Evolutionary conservation across 1,284 basidiomycete species (phyloP).

Genomic region (Leucoagaricus sp.): DNA sequence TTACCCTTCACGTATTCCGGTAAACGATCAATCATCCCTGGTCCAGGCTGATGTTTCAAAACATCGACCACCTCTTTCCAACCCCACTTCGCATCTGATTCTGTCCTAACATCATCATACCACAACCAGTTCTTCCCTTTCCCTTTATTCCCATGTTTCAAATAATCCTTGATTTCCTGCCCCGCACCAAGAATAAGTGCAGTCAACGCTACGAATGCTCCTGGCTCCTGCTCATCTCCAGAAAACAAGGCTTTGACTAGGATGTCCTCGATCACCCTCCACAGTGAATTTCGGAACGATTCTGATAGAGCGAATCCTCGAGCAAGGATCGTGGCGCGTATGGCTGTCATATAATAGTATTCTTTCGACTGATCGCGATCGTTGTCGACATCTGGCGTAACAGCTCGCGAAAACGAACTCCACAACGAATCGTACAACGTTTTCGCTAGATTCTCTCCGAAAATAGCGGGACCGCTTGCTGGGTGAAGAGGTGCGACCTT

Average conservation of each 20-base stretch:
- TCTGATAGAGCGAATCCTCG: conserved; percentile 15
- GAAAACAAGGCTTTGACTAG: conserved; percentile 19
- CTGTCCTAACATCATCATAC: conserved; percentile 17
- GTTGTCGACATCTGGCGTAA: conserved; percentile 6
- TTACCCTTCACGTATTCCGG: conserved; percentile 14
- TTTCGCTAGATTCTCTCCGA: conserved; percentile 16
- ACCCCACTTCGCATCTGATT: conserved; percentile 15
- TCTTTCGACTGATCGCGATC: conserved; percentile 12
- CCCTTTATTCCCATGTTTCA: conserved; percentile 10
- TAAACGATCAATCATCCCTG: conserved; percentile 5
- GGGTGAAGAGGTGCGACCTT: conserved; percentile 9
- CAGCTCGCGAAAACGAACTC: conserved; percentile 13
- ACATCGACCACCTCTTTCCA: conserved; percentile 17
- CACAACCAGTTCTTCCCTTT: conserved; percentile 16
- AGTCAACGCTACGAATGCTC: conserved; percentile 14
- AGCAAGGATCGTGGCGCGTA: conserved; percentile 16
- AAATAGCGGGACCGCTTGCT: conserved; percentile 12
- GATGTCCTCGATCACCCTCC: conserved; percentile 18
- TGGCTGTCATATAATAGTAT: conserved; percentile 12
- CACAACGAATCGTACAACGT: conserved; percentile 11
- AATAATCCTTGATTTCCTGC: conserved; percentile 15
- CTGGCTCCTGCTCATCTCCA: conserved; percentile 17
- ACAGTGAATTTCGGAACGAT: conserved; percentile 15
- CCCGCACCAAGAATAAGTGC: conserved; percentile 19
- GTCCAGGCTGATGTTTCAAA: conserved; percentile 9